A percentile compares a stretch with the other conserved stretches of the same genome.
Evolutionary conservation across 352 stramenopile genomes (phyloP).

Genomic region (Phytophthora tubulina): DNA sequence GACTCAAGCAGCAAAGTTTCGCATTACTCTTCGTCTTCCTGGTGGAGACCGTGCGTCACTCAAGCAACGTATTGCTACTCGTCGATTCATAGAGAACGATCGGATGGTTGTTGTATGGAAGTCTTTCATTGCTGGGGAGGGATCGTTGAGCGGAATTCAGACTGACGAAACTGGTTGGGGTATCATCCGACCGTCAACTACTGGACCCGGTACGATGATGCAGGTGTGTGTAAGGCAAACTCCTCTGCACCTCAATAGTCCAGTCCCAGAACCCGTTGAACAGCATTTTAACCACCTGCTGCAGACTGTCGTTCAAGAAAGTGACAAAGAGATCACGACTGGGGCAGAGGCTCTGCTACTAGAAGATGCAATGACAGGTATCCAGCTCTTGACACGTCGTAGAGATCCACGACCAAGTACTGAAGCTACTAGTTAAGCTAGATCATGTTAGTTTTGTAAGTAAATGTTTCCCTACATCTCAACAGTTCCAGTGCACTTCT

Average conservation of each 20-base stretch:
- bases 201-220: background rate
- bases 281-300: slow-evolving; percentile 3
- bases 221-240: background rate
- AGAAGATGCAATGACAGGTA: background rate
- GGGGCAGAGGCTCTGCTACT: background rate
- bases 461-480: no score
- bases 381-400: background rate
- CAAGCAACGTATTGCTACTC: background rate
- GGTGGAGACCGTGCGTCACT: background rate
- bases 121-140: slow-evolving; percentile 7
- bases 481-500: no score
- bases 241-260: slow-evolving; percentile 10
- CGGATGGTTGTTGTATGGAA: slow-evolving; percentile 6
- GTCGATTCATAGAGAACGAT: background rate
- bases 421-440: background rate
- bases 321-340: background rate
- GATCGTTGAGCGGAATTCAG: slow-evolving; percentile 1
- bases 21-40: background rate
- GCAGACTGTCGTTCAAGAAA: slow-evolving; percentile 1
- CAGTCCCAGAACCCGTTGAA: background rate
- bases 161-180: slow-evolving; percentile 8
- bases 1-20: background rate
- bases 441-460: background rate
- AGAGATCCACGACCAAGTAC: no score
- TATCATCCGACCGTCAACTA: background rate